These are phyloP conservation scores for Hura crepitans DNA, from an alignment of 441 rosid genomes.

Conservation along the genomic window DNA sequence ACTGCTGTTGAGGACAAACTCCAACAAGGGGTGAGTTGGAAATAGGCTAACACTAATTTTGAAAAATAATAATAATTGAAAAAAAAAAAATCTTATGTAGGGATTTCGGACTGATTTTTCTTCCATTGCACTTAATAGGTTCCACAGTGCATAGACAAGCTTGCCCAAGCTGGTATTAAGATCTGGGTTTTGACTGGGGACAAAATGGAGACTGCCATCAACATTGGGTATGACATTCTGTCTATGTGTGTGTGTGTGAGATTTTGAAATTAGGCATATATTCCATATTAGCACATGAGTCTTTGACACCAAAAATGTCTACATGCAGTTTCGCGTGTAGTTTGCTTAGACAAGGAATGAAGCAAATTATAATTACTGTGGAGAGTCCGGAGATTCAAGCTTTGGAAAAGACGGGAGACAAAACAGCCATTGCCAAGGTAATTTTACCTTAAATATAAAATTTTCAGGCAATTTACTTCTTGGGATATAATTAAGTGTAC, in stretches of 20 bases:
- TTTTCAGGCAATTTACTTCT: no score
- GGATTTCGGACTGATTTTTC: no score
- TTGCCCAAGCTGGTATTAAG: constrained; percentile 95
- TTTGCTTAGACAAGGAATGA: constrained; percentile 94
- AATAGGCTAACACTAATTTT: neutral
- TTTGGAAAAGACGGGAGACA: constrained; percentile 63
- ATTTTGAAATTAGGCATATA: constrained; percentile 20
- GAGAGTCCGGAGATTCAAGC: constrained; percentile 60
- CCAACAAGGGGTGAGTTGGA: constrained; percentile 71
- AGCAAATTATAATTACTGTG: constrained; percentile 72
- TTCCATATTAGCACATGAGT: neutral
- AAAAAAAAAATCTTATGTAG: no score
- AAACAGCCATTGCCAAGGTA: constrained; percentile 59
- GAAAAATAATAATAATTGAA: no score
- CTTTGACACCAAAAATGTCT: constrained; percentile 29
- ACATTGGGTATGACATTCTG: constrained; percentile 72
- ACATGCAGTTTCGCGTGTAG: constrained; percentile 84
- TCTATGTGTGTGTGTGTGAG: constrained; percentile 3
- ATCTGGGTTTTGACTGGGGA: constrained; percentile 98
- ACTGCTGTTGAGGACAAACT: constrained; percentile 95
- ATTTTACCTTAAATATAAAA: no score
- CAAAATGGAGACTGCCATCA: constrained; percentile 98
- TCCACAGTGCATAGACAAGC: constrained; percentile 72
- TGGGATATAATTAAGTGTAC: constrained; percentile 44
- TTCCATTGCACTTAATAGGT: no score